phyloP scores from a whole-genome alignment of 2,329 filamentous ascomycete species.

The Fusarium sacchari region DNA sequence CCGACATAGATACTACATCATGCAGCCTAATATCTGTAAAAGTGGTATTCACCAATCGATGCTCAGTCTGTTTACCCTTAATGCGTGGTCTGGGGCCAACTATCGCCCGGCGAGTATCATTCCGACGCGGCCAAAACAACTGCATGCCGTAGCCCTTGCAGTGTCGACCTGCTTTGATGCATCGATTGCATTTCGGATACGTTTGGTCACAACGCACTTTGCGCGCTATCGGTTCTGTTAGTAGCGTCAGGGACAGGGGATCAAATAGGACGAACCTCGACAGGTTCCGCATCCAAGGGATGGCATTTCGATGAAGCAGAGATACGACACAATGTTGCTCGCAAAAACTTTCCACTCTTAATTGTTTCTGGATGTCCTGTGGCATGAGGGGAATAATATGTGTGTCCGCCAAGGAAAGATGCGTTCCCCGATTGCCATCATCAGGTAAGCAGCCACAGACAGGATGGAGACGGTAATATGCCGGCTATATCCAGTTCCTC shows the following conservation, averaged over 20 bases:
- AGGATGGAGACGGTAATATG: background rate
- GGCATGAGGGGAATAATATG: background rate
- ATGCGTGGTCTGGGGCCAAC: slow-evolving; percentile 9
- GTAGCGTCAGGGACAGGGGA: background rate
- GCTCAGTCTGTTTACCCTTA: background rate
- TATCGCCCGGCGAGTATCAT: slow-evolving; percentile 14
- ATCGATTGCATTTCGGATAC: slow-evolving; percentile 18
- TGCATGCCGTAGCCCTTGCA: slow-evolving; percentile 31
- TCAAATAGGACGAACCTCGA: background rate
- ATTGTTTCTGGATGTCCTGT: fast-evolving
- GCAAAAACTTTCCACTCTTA: background rate
- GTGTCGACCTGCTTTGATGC: background rate
- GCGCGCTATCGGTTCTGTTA: slow-evolving; percentile 14
- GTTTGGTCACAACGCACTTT: slow-evolving; percentile 35
- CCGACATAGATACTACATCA: background rate
- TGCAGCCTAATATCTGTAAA: slow-evolving; percentile 25
- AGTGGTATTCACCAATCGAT: slow-evolving; percentile 23
- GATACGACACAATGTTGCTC: background rate
- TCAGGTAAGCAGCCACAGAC: background rate
- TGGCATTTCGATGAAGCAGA: background rate
- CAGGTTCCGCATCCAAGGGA: slow-evolving; percentile 26
- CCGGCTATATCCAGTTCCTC: background rate
- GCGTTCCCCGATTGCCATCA: background rate
- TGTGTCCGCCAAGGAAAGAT: background rate
- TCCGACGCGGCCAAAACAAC: slow-evolving; percentile 26